Evolutionary conservation across 257 asterid genomes (phyloP).

Genomic region (Penstemon barbatus): DNA sequence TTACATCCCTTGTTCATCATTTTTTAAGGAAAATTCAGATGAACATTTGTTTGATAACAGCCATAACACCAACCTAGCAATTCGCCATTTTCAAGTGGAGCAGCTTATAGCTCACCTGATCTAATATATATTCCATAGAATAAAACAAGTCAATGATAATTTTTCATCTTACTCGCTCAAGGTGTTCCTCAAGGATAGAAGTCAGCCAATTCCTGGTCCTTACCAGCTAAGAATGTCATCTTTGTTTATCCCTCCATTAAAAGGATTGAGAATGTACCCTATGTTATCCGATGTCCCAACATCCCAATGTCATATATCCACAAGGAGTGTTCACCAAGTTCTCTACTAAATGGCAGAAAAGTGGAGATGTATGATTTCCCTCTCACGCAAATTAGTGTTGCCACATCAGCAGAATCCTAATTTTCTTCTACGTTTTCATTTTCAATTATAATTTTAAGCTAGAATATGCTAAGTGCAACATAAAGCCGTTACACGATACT

Average conservation of each 20-base stretch:
- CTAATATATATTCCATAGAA: background rate
- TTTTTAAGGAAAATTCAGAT: constrained; percentile 36
- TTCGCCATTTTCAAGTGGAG: background rate
- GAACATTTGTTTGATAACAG: constrained; percentile 26
- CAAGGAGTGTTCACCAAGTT: background rate
- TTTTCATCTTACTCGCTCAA: background rate
- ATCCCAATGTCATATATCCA: background rate
- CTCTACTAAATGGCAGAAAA: background rate
- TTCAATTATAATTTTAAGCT: too few species aligned
- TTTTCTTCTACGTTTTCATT: too few species aligned
- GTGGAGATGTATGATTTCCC: background rate
- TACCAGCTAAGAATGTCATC: background rate
- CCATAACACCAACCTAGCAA: constrained; percentile 15
- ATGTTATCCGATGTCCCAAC: constrained; percentile 3
- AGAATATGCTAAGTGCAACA: too few species aligned
- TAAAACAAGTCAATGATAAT: background rate
- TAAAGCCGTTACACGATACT: too few species aligned
- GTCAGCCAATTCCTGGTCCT: background rate
- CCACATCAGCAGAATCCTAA: too few species aligned
- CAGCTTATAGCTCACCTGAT: constrained; percentile 2
- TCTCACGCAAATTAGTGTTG: background rate
- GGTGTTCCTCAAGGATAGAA: background rate
- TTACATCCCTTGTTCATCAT: constrained; percentile 33
- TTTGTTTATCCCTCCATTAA: background rate
- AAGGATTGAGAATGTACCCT: background rate